Evolutionary conservation across 108 stramenopile genomes (phyloP), one percentile per base, ranked within the genome.

Genomic region (Cyclotella baltica): DNA sequence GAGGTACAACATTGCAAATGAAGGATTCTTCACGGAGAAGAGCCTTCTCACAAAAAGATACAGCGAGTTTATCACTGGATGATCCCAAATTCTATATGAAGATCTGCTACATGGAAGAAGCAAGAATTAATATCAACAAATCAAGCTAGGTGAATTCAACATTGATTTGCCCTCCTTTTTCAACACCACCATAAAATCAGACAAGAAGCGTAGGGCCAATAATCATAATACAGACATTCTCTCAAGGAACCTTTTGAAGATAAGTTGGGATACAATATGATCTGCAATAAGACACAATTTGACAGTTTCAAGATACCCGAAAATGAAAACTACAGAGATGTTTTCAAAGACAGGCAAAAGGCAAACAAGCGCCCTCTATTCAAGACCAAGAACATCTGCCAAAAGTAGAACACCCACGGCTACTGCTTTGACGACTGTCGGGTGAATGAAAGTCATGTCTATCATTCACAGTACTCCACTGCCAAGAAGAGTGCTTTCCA

Each of bases 371-470:
- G 53, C 5, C 53, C 53, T 55, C 22, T 23, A 5, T 55, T n/a
- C 22, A 8, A 23, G 16, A 23, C 10, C 15, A n/a, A 23, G 22
- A 6, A 23, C 6, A 55, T 55, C 22, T 55, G 53, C 53, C 53
- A 9, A 8, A 55, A 23, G 53, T 67, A 43, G 65, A 23, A 35
- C 43, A 46, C 47, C 5, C 20, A 23, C 13, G 46, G 46, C 23
- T 47, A 23, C 40, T 67, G 65, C 25, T 43, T 47, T 47, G 43
- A 46, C 6, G 43, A 67, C 22, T 67, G 65, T 43, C 29, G 27
- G 28, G 15, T 43, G 40, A 47, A 43, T 6, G 28, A 30, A 3
- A 67, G 65, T 43, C 65, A 67, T 5, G 43, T 46, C 15, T 10
- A 1, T 4, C 13, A 43, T 6, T 1, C 20, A 1, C 10, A 67